A percentile compares a stretch with the other conserved stretches of the same genome.
Evolutionary conservation across 495 filamentous ascomycete species (phyloP).

Genomic region (Usnea hakonensis): DNA sequence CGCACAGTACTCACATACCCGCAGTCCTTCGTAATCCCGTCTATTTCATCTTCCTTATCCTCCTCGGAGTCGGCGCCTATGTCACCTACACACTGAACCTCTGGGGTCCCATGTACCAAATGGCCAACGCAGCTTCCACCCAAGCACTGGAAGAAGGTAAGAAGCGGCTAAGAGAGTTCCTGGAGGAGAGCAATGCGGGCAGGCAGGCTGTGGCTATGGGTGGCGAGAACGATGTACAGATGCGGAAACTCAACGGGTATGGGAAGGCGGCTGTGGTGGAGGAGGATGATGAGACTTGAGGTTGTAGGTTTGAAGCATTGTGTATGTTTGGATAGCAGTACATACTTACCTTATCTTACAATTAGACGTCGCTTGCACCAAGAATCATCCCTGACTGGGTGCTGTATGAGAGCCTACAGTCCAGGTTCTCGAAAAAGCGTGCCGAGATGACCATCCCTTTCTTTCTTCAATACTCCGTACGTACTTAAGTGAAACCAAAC

Average conservation of each 20-base stretch:
- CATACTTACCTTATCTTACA: neutral
- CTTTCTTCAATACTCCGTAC: no score
- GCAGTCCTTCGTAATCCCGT: constrained; percentile 85
- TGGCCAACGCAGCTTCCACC: constrained; percentile 78
- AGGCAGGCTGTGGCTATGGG: constrained; percentile 73
- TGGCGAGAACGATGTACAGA: constrained; percentile 40
- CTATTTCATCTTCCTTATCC: constrained; percentile 80
- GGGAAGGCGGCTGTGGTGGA: constrained; percentile 45
- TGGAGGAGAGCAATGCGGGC: constrained; percentile 72
- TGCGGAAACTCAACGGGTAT: constrained; percentile 53
- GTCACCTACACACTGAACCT: constrained; percentile 88
- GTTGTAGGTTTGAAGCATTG: neutral
- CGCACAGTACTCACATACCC: constrained; percentile 29
- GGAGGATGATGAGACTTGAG: constrained; percentile 44
- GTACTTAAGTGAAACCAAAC: no score
- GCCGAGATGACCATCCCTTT: no score
- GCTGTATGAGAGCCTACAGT: no score
- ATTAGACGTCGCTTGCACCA: no score
- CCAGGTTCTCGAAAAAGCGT: no score
- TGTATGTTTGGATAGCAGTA: neutral
- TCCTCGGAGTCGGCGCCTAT: constrained; percentile 68
- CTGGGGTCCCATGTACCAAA: constrained; percentile 89
- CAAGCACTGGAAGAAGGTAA: constrained; percentile 87
- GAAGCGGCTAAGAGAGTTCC: constrained; percentile 76
- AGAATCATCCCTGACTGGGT: no score